Base-by-base conservation (phyloP, 1,284 basidiomycete genomes). In the Puccinia polysora region DNA sequence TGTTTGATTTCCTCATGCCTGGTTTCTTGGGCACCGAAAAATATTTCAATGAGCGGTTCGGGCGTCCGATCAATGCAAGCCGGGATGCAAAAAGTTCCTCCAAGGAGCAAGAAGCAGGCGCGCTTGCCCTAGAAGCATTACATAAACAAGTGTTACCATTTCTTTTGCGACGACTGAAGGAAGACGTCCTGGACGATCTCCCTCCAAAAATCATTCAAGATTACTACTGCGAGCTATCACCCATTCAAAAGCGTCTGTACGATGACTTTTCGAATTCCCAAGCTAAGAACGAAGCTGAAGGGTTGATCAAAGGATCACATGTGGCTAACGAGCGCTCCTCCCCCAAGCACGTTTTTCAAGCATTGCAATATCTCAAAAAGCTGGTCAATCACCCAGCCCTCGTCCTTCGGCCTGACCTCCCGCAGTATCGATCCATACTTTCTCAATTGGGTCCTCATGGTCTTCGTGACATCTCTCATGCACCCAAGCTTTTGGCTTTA, bases 121-220 rank as follows among this genome's bases (percentile, higher is more conserved):
- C 91, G 2, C 82, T 96, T 74, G 96, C 96, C 0, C 83, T 99
- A 20, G 96, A 98, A 79, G 91, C 94, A 0, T 81, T 99, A 62
- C 96, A 98, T 81, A 98, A 98, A 82, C 96, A 99, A 83, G 95
- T 98, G 32, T 82, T 98, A n/a, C 96, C 96, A 0, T 99, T 99
- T 86, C 82, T 99, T 34, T 84, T 99, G 32, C 89, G 96, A 63
- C 88, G 96, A 23, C 82, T 99, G 77, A 99, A 99, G 80, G 96
- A 99, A 81, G 94, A 99, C 78, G 96, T 98, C 25, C 83, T 99
- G 74, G 83, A 92, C 76, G 96, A 99, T 79, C 84, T 99, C 1
- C 96, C 96, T 0, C 96, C 96, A 1, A 98, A 99, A 83, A 99
- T 99, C 80, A 98, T 99, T 75, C 96, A 99, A 81, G 96, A 99